Base-by-base conservation (phyloP, 768 basidiomycete genomes). In the Amanita pallidorosea region DNA sequence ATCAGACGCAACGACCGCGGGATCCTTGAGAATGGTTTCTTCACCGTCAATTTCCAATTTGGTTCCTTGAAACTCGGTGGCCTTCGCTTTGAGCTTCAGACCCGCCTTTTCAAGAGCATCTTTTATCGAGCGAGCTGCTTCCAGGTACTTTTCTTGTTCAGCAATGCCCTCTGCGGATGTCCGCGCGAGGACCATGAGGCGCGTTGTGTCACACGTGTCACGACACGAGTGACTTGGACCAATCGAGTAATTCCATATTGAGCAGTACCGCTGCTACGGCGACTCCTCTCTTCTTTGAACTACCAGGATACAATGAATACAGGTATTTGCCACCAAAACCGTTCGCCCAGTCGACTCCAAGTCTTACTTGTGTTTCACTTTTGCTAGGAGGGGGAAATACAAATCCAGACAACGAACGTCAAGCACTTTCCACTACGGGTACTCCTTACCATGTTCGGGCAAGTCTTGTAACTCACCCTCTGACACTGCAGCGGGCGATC, bases 1-100 rank as follows among this genome's bases (percentile, higher is more conserved):
- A 53, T 85, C 79, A 36, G 69, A 71, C 22, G 75, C 73, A 9
- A 83, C 72, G 6, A 82, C 66, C 0, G 70, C 73, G 2, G 81
- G 81, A 58, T 83, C 80, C 51, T 67, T 74, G 22, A 66, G 54
- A 35, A 63, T 61, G 0, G 56, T 49, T 17, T 69, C 69, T 25
- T 69, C 70, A 36, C 71, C 70, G 27, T 72, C 71, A 3, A 61
- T 53, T 22, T 72, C 65, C 40, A 67, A 56, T 38, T 60, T 61
- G 53, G 63, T 64, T 7, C 67, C 54, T 42, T 69, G 66, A 40
- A 75, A 67, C 22, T 70, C 66, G 12, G 58, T 51, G 4, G 61
- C 63, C 47, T 69, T 70, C 23, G 63, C 61, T 13, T 69, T 59
- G 3, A 77, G 61, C 25, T 69, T 66, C 5, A 76, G 55, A 33